These are phyloP conservation scores for Dactylellina cionopaga DNA, from an alignment of 2,329 filamentous ascomycete species.

Conservation along the genomic window DNA sequence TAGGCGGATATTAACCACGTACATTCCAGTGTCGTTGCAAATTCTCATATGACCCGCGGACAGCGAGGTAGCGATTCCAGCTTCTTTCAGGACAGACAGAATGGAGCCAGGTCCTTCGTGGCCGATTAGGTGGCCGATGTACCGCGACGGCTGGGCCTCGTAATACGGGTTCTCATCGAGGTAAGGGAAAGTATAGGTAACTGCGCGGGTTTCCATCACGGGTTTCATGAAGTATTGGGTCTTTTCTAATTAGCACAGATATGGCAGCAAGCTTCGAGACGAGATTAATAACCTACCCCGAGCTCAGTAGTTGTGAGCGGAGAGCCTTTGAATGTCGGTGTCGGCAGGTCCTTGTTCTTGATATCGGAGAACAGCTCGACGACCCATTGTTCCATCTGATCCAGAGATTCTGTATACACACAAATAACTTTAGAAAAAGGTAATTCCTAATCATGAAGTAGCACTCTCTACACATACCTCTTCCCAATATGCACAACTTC, in stretches of 20 bases:
- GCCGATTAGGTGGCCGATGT: conserved; percentile 87
- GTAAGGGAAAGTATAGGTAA: conserved; percentile 85
- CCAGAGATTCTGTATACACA: conserved; percentile 77
- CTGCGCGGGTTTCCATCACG: conserved; percentile 83
- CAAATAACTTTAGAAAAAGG: no score
- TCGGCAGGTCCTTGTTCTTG: conserved; percentile 79
- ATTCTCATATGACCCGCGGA: conserved; percentile 79
- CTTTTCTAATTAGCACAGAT: conserved; percentile 33
- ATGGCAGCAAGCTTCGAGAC: background rate
- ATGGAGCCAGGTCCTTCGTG: conserved; percentile 94
- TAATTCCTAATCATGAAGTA: no score
- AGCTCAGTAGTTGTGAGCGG: conserved; percentile 71
- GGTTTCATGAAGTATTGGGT: conserved; percentile 88
- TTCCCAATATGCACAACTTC: conserved; percentile 87
- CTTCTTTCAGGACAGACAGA: conserved; percentile 86
- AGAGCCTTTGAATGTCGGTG: conserved; percentile 62
- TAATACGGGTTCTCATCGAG: conserved; percentile 83
- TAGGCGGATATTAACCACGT: conserved; percentile 79
- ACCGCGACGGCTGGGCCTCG: conserved; percentile 82
- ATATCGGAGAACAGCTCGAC: conserved; percentile 83
- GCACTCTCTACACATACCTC: no score
- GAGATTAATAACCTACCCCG: conserved; percentile 48
- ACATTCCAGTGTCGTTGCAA: conserved; percentile 82
- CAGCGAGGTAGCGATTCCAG: conserved; percentile 87
- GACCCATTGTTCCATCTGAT: conserved; percentile 84